Evolutionary conservation across 768 basidiomycete genomes (phyloP).

Genomic region (Leucosporidium yakuticum): DNA sequence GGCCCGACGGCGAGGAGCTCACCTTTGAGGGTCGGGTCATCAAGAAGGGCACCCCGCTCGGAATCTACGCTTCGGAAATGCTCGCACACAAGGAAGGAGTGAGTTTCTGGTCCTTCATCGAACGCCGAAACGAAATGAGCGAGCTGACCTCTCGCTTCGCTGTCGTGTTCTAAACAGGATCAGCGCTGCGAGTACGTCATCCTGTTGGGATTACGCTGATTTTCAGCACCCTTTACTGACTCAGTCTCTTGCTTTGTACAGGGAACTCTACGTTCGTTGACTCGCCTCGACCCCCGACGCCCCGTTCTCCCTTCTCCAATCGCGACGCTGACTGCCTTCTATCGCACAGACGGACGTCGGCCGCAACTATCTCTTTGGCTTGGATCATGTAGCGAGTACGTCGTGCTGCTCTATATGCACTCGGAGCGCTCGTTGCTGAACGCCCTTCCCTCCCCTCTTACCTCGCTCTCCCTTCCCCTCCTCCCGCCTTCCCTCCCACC

Average conservation of each 20-base stretch:
- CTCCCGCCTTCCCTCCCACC: too few species aligned
- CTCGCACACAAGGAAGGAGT: not conserved
- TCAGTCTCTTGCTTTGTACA: too few species aligned
- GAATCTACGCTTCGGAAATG: slow-evolving; percentile 22
- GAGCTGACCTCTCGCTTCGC: not conserved
- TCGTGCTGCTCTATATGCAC: too few species aligned
- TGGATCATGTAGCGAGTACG: slow-evolving; percentile 16
- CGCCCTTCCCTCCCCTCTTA: not conserved
- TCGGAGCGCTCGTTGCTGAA: too few species aligned
- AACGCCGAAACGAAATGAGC: slow-evolving; percentile 5
- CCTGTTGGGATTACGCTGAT: not conserved
- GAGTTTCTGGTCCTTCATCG: too few species aligned
- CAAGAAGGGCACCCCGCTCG: slow-evolving; percentile 9
- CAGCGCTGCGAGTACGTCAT: not conserved
- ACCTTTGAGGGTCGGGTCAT: not conserved
- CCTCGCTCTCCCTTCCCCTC: too few species aligned
- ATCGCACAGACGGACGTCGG: not conserved
- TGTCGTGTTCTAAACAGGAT: too few species aligned
- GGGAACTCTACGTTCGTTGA: not conserved
- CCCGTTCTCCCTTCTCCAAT: too few species aligned
- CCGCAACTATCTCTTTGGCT: slow-evolving; percentile 20
- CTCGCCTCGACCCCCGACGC: too few species aligned
- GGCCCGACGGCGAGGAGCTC: too few species aligned
- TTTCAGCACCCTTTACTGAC: not conserved
- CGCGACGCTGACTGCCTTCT: too few species aligned